Evolutionary conservation across 768 basidiomycete species (phyloP).

Genomic region (Serendipita sp.): DNA sequence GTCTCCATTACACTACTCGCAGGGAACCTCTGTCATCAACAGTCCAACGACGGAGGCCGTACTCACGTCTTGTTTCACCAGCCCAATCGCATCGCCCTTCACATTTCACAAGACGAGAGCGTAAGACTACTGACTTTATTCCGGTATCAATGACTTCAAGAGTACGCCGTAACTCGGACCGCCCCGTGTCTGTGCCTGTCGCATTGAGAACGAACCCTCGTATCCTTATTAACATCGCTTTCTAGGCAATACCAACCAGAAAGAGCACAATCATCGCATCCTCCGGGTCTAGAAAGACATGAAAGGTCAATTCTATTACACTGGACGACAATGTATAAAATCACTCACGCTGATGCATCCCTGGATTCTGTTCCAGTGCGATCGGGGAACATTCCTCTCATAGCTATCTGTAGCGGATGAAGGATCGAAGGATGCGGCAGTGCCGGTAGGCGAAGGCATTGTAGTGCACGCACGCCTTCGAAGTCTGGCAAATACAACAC

Average conservation of each 20-base stretch:
- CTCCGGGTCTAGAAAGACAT: not conserved
- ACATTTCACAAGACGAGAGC: too few relatives aligned
- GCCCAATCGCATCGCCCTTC: too few relatives aligned
- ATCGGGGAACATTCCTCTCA: not conserved
- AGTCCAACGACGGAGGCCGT: too few relatives aligned
- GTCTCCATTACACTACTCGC: too few relatives aligned
- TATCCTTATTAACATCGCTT: not conserved
- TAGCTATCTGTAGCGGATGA: not conserved
- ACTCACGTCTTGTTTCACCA: too few relatives aligned
- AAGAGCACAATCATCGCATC: not conserved
- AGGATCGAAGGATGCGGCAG: constrained; percentile 1
- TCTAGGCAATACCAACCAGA: not conserved
- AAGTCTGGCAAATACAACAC: not conserved
- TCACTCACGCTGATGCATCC: not conserved
- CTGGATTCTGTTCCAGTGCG: not conserved
- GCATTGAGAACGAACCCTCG: not conserved
- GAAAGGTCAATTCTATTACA: not conserved
- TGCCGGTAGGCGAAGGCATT: not conserved
- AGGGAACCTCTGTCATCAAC: too few relatives aligned
- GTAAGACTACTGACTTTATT: too few relatives aligned
- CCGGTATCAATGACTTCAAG: not conserved
- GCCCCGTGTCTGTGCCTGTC: not conserved
- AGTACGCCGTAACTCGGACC: not conserved
- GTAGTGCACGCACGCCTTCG: not conserved
- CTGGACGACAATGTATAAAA: not conserved